Conservation (phyloP, 208 protist genomes). For the Crithidia mellificae region DNA sequence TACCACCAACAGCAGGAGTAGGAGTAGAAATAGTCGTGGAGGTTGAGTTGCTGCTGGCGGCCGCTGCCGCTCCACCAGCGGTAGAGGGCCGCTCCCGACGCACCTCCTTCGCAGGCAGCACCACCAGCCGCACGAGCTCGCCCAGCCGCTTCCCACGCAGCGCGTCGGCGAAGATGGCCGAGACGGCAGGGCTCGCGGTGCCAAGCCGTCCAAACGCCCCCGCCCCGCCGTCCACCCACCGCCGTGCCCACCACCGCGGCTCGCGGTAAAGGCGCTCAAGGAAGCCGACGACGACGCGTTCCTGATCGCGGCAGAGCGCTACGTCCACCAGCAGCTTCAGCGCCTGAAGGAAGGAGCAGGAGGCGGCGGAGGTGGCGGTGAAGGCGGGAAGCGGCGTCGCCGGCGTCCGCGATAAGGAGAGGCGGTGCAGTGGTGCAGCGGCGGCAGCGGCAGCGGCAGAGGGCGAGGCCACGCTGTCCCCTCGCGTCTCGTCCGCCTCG, state of each 20-base stretch:
- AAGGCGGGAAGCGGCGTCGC: too few relatives aligned
- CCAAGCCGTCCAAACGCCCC: conserved; percentile 30
- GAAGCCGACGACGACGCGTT: conserved; percentile 73
- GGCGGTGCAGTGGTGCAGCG: too few relatives aligned
- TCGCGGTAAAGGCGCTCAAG: conserved; percentile 57
- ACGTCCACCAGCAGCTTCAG: conserved; percentile 76
- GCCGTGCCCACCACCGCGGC: conserved; percentile 71
- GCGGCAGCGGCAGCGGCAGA: not conserved
- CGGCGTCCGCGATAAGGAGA: not conserved
- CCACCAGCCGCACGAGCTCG: conserved; percentile 57
- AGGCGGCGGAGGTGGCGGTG: not conserved
- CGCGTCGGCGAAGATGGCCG: conserved; percentile 53
- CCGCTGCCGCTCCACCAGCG: not conserved
- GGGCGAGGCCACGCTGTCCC: not conserved
- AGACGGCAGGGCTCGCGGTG: conserved; percentile 54
- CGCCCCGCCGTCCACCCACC: conserved; percentile 14
- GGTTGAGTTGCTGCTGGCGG: not conserved
- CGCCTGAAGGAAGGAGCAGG: conserved; percentile 42
- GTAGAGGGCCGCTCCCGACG: not conserved
- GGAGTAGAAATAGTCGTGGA: not conserved
- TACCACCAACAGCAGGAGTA: too few relatives aligned
- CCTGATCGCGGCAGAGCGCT: conserved; percentile 73
- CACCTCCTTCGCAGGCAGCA: conserved; percentile 32
- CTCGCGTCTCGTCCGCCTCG: not conserved
- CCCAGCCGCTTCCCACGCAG: conserved; percentile 58